Evolutionary conservation across 2,329 filamentous ascomycete species (phyloP).

Genomic region (Penicillium sp.): DNA sequence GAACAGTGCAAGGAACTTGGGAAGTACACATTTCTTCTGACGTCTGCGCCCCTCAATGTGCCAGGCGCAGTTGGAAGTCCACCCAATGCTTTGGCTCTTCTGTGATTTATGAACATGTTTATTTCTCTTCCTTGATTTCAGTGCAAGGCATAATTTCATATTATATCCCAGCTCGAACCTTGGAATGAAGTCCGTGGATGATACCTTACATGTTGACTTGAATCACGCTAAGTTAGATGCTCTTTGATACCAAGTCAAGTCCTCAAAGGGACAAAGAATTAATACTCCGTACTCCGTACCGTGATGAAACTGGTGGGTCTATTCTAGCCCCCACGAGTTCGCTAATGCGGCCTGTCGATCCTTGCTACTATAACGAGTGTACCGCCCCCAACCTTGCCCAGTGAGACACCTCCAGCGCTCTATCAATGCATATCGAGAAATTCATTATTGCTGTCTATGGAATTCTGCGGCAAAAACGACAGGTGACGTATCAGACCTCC

Average conservation of each 20-base stretch:
- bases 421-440: neutral
- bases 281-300: too few relatives aligned
- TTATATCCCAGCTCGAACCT: too few relatives aligned
- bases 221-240: too few relatives aligned
- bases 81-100: constrained; percentile 29
- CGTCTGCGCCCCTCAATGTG: constrained; percentile 46
- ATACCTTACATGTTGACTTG: too few relatives aligned
- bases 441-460: neutral
- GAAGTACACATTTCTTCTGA: constrained; percentile 48
- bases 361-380: neutral
- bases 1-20: constrained; percentile 37
- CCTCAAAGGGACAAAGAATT: too few relatives aligned
- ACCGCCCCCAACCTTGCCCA: neutral
- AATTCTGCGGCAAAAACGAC: neutral
- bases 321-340: neutral
- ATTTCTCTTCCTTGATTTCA: neutral
- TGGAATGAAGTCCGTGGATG: too few relatives aligned
- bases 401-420: neutral
- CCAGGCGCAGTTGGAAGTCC: constrained; percentile 38
- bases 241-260: too few relatives aligned
- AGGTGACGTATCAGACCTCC: neutral
- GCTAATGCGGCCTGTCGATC: neutral
- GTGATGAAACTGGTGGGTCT: neutral
- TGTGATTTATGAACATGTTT: constrained; percentile 4
- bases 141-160: neutral